Evolutionary conservation across 345 rosid genomes (phyloP).

Genomic region (Gossypium stocksii): DNA sequence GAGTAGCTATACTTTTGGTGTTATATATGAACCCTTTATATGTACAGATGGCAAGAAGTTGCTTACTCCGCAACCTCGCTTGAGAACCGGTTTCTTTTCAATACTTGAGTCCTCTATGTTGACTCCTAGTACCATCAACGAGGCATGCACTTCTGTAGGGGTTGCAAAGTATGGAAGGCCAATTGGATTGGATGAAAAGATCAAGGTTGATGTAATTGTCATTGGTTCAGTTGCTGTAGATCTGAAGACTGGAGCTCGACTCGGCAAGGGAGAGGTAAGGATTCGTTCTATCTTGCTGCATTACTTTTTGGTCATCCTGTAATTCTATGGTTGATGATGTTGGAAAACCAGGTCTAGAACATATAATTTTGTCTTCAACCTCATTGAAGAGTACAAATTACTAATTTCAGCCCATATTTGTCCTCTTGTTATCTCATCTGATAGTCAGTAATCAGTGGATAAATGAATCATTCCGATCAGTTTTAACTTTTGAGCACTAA

Average conservation of each 20-base stretch:
- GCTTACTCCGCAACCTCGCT: constrained; percentile 85
- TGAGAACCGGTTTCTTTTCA: constrained; percentile 89
- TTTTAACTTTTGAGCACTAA: not conserved
- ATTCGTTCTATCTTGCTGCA: constrained; percentile 3
- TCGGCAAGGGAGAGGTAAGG: constrained; percentile 90
- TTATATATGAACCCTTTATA: not conserved
- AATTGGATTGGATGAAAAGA: constrained; percentile 70
- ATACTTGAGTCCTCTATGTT: constrained; percentile 51
- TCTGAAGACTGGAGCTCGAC: constrained; percentile 75
- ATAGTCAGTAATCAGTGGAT: not conserved
- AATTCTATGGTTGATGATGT: not conserved
- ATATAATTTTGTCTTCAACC: not conserved
- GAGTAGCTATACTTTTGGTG: not conserved
- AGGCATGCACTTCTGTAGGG: constrained; percentile 81
- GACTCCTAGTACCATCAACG: constrained; percentile 41
- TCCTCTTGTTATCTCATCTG: not conserved
- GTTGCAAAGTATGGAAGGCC: constrained; percentile 85
- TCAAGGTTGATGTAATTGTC: constrained; percentile 72
- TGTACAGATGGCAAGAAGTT: constrained; percentile 63
- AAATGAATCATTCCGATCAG: not conserved
- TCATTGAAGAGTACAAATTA: not conserved
- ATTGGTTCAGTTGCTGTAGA: constrained; percentile 90
- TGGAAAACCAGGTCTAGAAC: not conserved
- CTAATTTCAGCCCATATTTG: not conserved
- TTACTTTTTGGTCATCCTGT: not conserved